Base-by-base conservation (phyloP, 305 asterid species). In the Solanum chacoense region DNA sequence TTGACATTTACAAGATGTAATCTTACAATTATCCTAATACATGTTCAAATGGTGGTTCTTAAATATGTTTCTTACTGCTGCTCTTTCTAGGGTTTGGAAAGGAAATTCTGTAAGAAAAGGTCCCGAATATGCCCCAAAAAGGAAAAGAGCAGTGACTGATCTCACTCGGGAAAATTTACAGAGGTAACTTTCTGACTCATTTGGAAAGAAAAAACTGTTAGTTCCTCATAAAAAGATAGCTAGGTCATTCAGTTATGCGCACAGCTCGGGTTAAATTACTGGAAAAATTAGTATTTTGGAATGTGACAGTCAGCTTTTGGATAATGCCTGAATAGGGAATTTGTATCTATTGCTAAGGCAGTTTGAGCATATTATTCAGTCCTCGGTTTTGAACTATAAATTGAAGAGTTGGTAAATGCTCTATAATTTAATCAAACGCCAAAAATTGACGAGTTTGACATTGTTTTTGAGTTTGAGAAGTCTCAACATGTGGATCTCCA, bases 111-210 rank as follows among this genome's bases (percentile, higher is more conserved):
- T 96, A 55, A 95, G 88, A 88, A 96, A 95, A 90, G 99, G 99
- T 86, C 98, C 99, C 5, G 91, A 95, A 12, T 97, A 97, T 93
- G 94, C 99, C 76, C 98, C 99, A 4, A 94, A 92, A 90, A 94
- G 99, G 94, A 97, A 95, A 92, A 97, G 94, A 91, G 95, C 91
- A 65, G 98, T 96, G 40, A 97, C 99, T 38, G 99, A 97, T 92
- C 93, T 97, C 86, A 96, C 97, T 76, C 96, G 99, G 84, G 99
- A 97, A 88, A 95, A 95, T 91, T 91, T 97, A 31, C 98, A 94
- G 80, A 94, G 98, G 99, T 63, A 63, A 63, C 71, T 63, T 63
- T 63, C 28, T 63, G 28, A 22, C 71, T 63, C 71, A 63, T 63
- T 63, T 63, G 28, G 71, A 63, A 0, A 63, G 71, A 63, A 22